Base-by-base conservation (phyloP, 441 rosid genomes). In the Syzygium malaccense region DNA sequence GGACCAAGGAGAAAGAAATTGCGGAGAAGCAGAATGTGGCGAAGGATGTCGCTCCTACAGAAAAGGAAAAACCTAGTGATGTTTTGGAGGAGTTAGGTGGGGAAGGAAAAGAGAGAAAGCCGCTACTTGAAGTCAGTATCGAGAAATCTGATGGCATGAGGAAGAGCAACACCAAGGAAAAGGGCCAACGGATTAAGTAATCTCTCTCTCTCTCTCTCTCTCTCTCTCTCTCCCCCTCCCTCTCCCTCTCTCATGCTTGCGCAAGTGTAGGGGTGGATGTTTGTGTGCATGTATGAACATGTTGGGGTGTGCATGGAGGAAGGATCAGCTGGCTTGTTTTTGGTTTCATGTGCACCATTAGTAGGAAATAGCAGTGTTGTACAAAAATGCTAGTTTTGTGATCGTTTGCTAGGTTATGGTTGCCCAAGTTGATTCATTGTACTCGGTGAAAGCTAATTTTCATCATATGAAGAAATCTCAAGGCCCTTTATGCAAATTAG, bases 1-100 rank as follows among this genome's bases (percentile, higher is more conserved):
- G 96, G 87, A 92, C 93, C 17, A 96, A 92, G 91, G 98, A 94
- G 90, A 93, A 93, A 88, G 98, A 95, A 89, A 89, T 80, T 62
- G 88, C 78, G 19, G 94, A 88, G 71, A 93, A 88, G 84, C 28
- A 55, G 87, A 87, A 89, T 83, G 89, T 85, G 88, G 92, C 78
- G 88, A 93, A 89, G 87, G 92, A 87, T 88, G 91, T 89, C 87
- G 89, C 23, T 54, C 83, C 60, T 18, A 86, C 57, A 84, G 88
- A 89, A 56, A 91, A 92, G 86, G 92, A 54, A 86, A 86, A 56
- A 85, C 49, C 92, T 60, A 84, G 68, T 88, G 90, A 91, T 60
- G 91, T 89, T 86, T 89, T 89, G 85, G 93, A 86, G n/a, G 91
- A 90, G 86, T 85, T 90, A 86, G 89, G 92, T 19, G 85, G 83